Base-by-base conservation (phyloP, 208 protist genomes). In the Leptomonas pyrrhocoris region DNA sequence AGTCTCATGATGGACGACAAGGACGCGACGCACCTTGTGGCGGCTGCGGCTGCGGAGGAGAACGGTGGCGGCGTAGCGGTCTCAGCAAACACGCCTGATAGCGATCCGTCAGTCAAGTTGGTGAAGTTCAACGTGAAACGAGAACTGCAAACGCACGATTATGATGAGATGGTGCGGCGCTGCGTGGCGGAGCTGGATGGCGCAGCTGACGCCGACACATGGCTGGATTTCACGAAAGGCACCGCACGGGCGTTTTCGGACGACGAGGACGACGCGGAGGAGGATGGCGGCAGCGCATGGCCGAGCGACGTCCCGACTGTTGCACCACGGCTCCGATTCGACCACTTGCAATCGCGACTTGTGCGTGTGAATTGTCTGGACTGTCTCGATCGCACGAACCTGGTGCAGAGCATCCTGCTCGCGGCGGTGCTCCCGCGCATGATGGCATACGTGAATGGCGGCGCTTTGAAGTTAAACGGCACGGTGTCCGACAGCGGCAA, bases 301-400 rank as follows among this genome's bases (percentile, higher is more conserved):
- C 31, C 30, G 13, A 48, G 42, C 56, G 48, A 61, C 56, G 48
- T 19, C 56, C 1, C 7, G 6, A 1, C 38, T 28, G 34, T 7
- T n/a, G 23, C 15, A 3, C 11, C 51, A 23, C 61, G 63, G 5
- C 61, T 77, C 28, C 9, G 19, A 5, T 60, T 77, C 5, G 50
- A 54, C n/a, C 50, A 64, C 23, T 21, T 55, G 46, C 66, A 83
- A 62, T 38, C 43, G 18, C 40, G 49, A 0, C 45, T 80, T 1
- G 60, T 79, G 18, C 88, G 91, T 23, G 83, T 96, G 16, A 96
- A 92, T 65, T 96, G 91, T 66, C 67, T 96, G 0, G 91, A 96
- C 75, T 94, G 89, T 58, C 59, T 96, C 16, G 91, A 96, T 64
- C 81, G 91, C 21, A 94, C 88, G 5, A 96, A 94, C 73, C 45